A percentile compares a stretch with the other conserved stretches of the same genome.
These are phyloP conservation scores for Pharus latifolius DNA, from an alignment of 176 grass and related monocot species.

Conservation along the genomic window DNA sequence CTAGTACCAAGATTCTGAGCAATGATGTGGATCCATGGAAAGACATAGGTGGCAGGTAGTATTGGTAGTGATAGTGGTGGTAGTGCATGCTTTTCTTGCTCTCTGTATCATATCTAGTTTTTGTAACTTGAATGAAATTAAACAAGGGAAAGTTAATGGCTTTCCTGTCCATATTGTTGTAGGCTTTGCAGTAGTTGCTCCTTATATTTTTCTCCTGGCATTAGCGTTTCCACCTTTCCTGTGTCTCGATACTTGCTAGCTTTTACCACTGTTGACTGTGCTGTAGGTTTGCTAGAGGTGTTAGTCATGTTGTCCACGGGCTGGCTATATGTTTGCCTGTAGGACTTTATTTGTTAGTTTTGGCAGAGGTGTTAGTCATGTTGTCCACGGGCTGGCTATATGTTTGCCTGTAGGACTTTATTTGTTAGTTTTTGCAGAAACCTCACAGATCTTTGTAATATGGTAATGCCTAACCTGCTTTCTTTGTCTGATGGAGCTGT, in stretches of 20 bases:
- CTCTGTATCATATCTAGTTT: conserved; percentile 82
- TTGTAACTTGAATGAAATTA: conserved; percentile 76
- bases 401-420: conserved; percentile 28
- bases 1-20: conserved; percentile 31
- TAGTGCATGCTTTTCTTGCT: conserved; percentile 45
- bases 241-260: conserved; percentile 16
- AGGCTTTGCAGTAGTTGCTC: conserved; percentile 22
- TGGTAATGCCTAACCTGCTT: conserved; percentile 25
- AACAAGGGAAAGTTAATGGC: conserved; percentile 39
- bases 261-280: conserved; percentile 10
- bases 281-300: conserved; percentile 23
- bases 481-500: conserved; percentile 12
- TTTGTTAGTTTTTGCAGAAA: conserved; percentile 31
- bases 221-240: conserved; percentile 25
- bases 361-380: conserved; percentile 7
- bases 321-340: conserved; percentile 23
- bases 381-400: conserved; percentile 9
- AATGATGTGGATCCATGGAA: conserved; percentile 53
- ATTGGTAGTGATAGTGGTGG: conserved; percentile 6
- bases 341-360: conserved; percentile 23
- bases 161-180: conserved; percentile 52
- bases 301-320: conserved; percentile 1
- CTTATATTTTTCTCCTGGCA: conserved; percentile 21
- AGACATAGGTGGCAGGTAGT: conserved; percentile 66
- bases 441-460: conserved; percentile 46